These are phyloP conservation scores for Clonostachys solani DNA, from an alignment of 2,329 filamentous ascomycete species.

Conservation along the genomic window DNA sequence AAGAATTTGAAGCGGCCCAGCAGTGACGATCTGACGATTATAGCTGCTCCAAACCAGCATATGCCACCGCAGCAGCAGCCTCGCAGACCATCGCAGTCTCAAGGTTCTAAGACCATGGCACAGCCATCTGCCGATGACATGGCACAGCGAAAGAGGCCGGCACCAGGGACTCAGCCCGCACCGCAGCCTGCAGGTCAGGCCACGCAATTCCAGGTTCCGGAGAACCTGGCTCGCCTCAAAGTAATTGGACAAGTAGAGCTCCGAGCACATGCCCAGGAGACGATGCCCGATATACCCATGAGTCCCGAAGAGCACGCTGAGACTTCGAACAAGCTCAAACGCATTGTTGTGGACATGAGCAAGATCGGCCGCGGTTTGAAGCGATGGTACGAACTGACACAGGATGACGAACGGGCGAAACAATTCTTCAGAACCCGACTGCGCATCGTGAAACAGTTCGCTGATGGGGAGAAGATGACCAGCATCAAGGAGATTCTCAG, in stretches of 20 bases:
- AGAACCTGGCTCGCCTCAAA: slow-evolving; percentile 24
- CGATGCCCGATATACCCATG: slow-evolving; percentile 41
- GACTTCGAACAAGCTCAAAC: slow-evolving; percentile 35
- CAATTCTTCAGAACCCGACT: slow-evolving; percentile 49
- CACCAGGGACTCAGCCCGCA: slow-evolving; percentile 4
- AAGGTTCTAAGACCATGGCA: no score
- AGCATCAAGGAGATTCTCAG: slow-evolving; percentile 44
- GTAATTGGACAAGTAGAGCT: slow-evolving; percentile 33
- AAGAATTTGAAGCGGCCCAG: slow-evolving; percentile 49
- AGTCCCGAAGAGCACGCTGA: slow-evolving; percentile 36
- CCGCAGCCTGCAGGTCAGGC: slow-evolving; percentile 7
- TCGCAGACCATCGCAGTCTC: no score
- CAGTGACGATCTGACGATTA: slow-evolving; percentile 24
- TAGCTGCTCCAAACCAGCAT: slow-evolving; percentile 12
- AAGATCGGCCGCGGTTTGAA: slow-evolving; percentile 38
- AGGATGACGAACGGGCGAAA: slow-evolving; percentile 43
- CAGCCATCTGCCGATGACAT: no score
- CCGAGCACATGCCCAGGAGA: slow-evolving; percentile 28
- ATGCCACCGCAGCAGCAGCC: slow-evolving; percentile 7
- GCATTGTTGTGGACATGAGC: slow-evolving; percentile 33
- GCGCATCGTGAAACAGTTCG: slow-evolving; percentile 49
- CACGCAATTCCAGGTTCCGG: slow-evolving; percentile 8
- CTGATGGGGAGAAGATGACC: slow-evolving; percentile 40
- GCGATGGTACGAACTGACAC: slow-evolving; percentile 42
- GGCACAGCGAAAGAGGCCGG: no score